Evolutionary conservation across 768 basidiomycete species (phyloP).

Genomic region (Boletus reticuloceps): DNA sequence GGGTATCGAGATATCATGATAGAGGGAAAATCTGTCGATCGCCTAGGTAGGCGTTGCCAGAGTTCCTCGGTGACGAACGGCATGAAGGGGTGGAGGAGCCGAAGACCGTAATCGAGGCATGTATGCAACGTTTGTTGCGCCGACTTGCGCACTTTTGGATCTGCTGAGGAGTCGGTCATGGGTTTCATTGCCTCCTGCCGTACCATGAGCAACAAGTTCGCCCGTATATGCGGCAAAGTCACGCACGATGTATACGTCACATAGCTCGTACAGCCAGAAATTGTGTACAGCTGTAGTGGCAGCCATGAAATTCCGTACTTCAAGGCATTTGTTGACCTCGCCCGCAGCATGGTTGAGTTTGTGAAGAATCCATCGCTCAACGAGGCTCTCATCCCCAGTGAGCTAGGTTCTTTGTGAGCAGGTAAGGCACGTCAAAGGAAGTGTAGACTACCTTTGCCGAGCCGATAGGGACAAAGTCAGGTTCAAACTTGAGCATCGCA

Average conservation of each 20-base stretch:
- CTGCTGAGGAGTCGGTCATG: slow-evolving; percentile 80
- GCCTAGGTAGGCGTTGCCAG: slow-evolving; percentile 92
- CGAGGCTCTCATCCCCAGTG: slow-evolving; percentile 86
- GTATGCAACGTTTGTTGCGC: slow-evolving; percentile 96
- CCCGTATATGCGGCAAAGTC: neutral
- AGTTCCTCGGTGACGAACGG: slow-evolving; percentile 98
- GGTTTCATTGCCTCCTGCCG: slow-evolving; percentile 96
- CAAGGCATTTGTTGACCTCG: slow-evolving; percentile 73
- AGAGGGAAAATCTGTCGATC: slow-evolving; percentile 76
- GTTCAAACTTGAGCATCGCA: slow-evolving; percentile 96
- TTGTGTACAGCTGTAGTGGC: slow-evolving; percentile 85
- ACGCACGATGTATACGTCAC: slow-evolving; percentile 95
- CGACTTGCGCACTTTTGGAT: slow-evolving; percentile 62
- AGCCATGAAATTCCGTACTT: slow-evolving; percentile 87
- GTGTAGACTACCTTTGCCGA: slow-evolving; percentile 55
- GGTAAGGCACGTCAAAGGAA: neutral
- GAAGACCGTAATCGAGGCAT: slow-evolving; percentile 87
- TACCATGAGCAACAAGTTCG: neutral
- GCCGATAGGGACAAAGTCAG: slow-evolving; percentile 72
- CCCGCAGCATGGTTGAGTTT: slow-evolving; percentile 81
- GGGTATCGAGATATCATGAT: slow-evolving; percentile 93
- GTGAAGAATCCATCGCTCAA: slow-evolving; percentile 94
- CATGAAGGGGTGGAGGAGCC: slow-evolving; percentile 96
- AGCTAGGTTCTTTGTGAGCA: slow-evolving; percentile 46
- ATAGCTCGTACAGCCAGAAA: slow-evolving; percentile 99